Base-by-base conservation (phyloP, 805 yeast genomes). In the Metschnikowia similis region DNA sequence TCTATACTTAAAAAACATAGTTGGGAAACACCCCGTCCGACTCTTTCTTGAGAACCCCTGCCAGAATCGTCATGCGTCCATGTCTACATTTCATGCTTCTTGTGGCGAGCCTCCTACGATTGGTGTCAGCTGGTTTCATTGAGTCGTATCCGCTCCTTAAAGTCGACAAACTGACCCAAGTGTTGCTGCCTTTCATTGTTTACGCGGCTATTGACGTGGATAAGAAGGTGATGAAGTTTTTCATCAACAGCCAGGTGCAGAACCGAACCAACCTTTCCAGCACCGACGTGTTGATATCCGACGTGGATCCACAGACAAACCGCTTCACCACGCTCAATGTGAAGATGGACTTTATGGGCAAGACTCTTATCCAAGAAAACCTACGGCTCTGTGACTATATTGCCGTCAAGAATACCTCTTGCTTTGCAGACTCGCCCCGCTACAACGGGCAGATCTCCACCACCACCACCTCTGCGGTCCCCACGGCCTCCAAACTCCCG, bases 301-400 rank as follows among this genome's bases (percentile, higher is more conserved):
- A 79, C 52, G 76, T 77, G 31, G 71, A 80, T 55, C 9, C 54
- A 1, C 62, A 71, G 3, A 73, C 82, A 1, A 77, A 79, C 59
- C 69, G 64, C 53, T 79, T 62, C 57, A 77, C 83, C 8, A 76
- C 82, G 1, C 59, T 80, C 39, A 80, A 76, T 47, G 75, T 76
- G 10, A 66, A 67, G 35, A 62, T 78, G 8, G 67, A 66, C 42
- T 78, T 73, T 56, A 66, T 70, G 61, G 81, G 79, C 14, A 71
- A 73, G 39, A 60, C 63, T 27, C 59, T 77, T 7, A 56, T 66
- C 9, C 70, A 69, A 50, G 72, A 73, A 35, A 72, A 71, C 53
- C 54, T 64, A 17, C 61, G 82, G 17, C 64, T 80, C 36, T 80
- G 84, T 60, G 73, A 71, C 49, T 44, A 65, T 41, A 48, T 69